phyloP scores from a whole-genome alignment of 768 basidiomycete species.

The Hirschioporus abietinus region DNA sequence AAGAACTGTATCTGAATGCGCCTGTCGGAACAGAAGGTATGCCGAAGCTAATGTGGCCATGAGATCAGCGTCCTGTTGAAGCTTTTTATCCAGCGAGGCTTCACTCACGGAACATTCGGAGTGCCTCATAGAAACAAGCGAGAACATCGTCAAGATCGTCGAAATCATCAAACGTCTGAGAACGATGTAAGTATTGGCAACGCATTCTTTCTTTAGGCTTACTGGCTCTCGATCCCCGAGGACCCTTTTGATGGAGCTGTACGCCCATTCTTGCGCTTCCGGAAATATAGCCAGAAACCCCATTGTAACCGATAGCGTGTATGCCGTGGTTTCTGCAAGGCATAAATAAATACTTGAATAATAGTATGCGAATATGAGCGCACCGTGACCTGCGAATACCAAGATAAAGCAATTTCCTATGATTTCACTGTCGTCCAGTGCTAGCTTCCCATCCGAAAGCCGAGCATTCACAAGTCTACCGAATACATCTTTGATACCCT shows the following conservation, averaged over 20 bases:
- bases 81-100: neutral
- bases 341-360: neutral
- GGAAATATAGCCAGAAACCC: conserved; percentile 40
- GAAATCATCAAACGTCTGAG: conserved; percentile 6
- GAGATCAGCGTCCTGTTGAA: neutral
- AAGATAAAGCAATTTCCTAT: conserved; percentile 22
- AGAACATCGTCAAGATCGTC: conserved; percentile 6
- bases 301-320: conserved; percentile 41
- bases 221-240: conserved; percentile 21
- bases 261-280: conserved; percentile 43
- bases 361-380: conserved; percentile 7
- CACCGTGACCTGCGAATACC: conserved; percentile 56
- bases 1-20: conserved; percentile 7
- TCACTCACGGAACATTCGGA: conserved; percentile 13
- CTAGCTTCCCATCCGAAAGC: neutral
- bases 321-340: conserved; percentile 43
- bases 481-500: conserved; percentile 9
- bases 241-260: conserved; percentile 37
- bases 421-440: conserved; percentile 10
- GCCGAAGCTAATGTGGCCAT: conserved; percentile 7
- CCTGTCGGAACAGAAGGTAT: conserved; percentile 8
- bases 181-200: neutral
- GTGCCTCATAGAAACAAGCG: conserved; percentile 13
- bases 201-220: neutral
- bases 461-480: conserved; percentile 10